Evolutionary conservation across 352 stramenopile genomes (phyloP).

Genomic region (Phytophthora hibernalis): DNA sequence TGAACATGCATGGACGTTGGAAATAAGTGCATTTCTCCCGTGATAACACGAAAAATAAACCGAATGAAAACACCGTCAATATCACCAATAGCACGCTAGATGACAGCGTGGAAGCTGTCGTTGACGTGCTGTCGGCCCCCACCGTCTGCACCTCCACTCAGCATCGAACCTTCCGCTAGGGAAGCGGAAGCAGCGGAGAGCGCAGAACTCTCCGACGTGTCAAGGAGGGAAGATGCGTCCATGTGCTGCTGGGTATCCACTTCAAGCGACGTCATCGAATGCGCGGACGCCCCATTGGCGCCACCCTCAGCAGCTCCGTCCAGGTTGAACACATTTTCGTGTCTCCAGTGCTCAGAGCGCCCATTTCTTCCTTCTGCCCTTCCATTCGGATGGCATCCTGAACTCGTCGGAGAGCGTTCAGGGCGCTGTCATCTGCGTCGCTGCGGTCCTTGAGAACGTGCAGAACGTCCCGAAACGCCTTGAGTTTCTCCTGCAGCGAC

Average conservation of each 20-base stretch:
- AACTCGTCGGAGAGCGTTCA: constrained; percentile 67
- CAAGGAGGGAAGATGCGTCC: constrained; percentile 42
- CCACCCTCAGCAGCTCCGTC: constrained; percentile 6
- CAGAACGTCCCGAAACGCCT: constrained; percentile 79
- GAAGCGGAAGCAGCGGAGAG: constrained; percentile 48
- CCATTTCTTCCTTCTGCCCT: constrained; percentile 42
- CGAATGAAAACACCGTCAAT: constrained; percentile 3
- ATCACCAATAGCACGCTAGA: constrained; percentile 27
- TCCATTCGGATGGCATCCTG: constrained; percentile 71
- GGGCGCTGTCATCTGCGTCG: constrained; percentile 60
- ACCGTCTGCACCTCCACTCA: constrained; percentile 24
- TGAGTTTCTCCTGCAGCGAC: constrained; percentile 81
- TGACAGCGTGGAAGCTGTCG: constrained; percentile 45
- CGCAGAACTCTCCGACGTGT: constrained; percentile 46
- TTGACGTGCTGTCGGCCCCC: constrained; percentile 29
- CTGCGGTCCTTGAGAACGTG: constrained; percentile 79
- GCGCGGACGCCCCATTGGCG: constrained; percentile 17
- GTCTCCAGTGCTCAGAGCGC: constrained; percentile 12
- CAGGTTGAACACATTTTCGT: constrained; percentile 37
- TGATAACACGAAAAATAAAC: not conserved
- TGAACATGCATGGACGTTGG: too few relatives aligned
- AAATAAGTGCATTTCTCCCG: too few relatives aligned
- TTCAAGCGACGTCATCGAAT: constrained; percentile 39
- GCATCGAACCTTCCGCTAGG: constrained; percentile 44
- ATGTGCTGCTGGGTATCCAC: constrained; percentile 41